Evolutionary conservation across 2,329 filamentous ascomycete genomes (phyloP).

Genomic region (Pestalotiopsis sp.): DNA sequence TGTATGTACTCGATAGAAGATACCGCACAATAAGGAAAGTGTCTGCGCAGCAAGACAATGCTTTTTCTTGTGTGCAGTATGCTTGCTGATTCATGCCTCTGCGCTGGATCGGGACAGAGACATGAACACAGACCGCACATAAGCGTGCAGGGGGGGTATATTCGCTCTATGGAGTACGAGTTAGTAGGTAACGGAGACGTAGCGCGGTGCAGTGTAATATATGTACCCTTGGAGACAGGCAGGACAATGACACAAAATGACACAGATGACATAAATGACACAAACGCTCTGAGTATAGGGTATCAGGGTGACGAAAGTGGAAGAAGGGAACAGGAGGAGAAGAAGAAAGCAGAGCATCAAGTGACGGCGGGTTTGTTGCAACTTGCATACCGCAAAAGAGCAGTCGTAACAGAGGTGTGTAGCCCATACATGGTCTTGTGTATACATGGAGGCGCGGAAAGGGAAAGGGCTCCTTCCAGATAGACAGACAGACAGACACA

Average conservation of each 20-base stretch:
- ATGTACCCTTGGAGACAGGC: not conserved
- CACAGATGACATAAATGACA: not conserved
- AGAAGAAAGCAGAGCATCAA: conserved; percentile 14
- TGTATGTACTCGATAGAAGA: not conserved
- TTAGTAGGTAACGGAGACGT: not conserved
- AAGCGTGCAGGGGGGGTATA: not conserved
- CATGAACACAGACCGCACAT: not conserved
- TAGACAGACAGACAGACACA: not conserved
- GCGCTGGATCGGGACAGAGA: not conserved
- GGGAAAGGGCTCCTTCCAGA: not conserved
- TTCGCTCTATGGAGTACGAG: not conserved
- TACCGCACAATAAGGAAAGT: conserved; percentile 4
- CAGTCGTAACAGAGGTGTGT: no score
- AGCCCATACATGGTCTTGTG: no score
- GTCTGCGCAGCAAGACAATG: not conserved
- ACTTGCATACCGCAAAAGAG: not conserved
- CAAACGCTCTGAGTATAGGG: not conserved
- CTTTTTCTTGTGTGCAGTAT: conserved; percentile 2
- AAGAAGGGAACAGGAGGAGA: not conserved
- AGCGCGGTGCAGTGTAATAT: not conserved
- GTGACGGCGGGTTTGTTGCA: conserved; percentile 7
- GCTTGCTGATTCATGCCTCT: not conserved
- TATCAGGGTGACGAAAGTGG: not conserved
- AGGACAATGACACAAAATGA: not conserved
- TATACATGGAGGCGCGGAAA: not conserved